Base-by-base conservation (phyloP, 2,329 filamentous ascomycete species). In the Fusarium virguliforme region DNA sequence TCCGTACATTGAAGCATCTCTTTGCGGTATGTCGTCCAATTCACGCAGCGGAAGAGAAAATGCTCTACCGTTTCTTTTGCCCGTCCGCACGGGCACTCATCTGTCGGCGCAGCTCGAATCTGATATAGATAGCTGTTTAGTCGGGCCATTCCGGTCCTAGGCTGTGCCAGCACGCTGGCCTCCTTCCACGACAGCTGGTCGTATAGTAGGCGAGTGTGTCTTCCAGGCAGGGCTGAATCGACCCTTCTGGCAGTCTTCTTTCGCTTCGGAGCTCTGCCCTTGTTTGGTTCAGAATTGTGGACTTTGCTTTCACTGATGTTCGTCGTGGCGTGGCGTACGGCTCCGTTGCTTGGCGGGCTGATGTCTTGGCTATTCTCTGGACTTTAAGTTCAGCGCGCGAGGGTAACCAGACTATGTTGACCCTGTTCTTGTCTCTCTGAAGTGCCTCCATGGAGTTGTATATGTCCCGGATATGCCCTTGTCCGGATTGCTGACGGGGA, bases 171-270 rank as follows among this genome's bases (percentile, higher is more conserved):
- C 43, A 73, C 63, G 18, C 61, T 72, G 12, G 69, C 66, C 38
- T 75, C 70, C 32, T 62, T 72, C 61, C 50, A 67, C 26, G 62
- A 62, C 43, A 73, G 40, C 8, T 26, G 6, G 10, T 76, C 58
- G 48, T 76, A 76, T 18, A 75, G 50, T 32, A 64, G 41, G 28
- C 58, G 38, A 13, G 65, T 73, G 50, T 72, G 61, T n/a, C n/a
- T n/a, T n/a, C n/a, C n/a, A n/a, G n/a, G n/a, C n/a, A n/a, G n/a
- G n/a, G n/a, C n/a, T n/a, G 28, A 60, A 38, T 73, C 62, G n/a
- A 74, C 61, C 53, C 35, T 68, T 48, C 71, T 74, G 22, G 43
- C 15, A n/a, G 43, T 46, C n/a, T n/a, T 30, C 10, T 61, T 35
- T 38, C 38, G 26, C 35, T 54, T 37, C 58, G 13, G 15, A 34